Base-by-base conservation (phyloP, 345 rosid species). In the Boechera divaricarpa region DNA sequence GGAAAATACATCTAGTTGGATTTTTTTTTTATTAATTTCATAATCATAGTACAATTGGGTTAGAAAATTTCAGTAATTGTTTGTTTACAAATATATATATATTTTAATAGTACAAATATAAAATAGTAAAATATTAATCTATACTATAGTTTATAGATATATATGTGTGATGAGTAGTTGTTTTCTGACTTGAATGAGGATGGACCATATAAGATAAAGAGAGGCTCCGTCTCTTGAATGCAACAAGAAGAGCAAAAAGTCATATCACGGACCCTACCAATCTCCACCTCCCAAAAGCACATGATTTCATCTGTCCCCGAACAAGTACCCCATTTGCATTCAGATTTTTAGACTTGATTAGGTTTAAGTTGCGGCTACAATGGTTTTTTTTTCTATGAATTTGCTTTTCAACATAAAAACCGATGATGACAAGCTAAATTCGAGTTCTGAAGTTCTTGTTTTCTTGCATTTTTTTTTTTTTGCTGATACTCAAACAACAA, bases 171-270 rank as follows among this genome's bases (percentile, higher is more conserved):
- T 69, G 80, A 77, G 57, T 69, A 35, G 80, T 77, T 54, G 41
- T 69, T 76, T 51, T 69, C 79, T 69, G 55, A 63, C 58, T 70
- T 77, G 60, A 77, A 70, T 77, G 60, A 57, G 65, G 28, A 5
- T 45, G 80, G 81, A 71, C 81, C 81, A 70, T 77, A 42, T 16
- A 28, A 44, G 76, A 70, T 70, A 63, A 63, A 54, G 76, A 64
- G 80, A 69, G 58, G 49, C 41, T 61, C 41, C 24, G 10, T 2
- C 48, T 68, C 68, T 42, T 76, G 16, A 77, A 77, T 70, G 75
- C 75, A 54, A 63, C 70, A 54, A 71, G 16, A 77, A 55, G 60
- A 70, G 70, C 12, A 47, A 63, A 62, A 9, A 53, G 16, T 71
- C 53, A 70, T 56, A 12, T 77, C 76, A 77, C 81, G 76, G 81